A percentile compares a stretch with the other conserved stretches of the same genome.
Conservation (phyloP, 2,329 filamentous ascomycete species). For the Pseudogymnoascus pannorum region DNA sequence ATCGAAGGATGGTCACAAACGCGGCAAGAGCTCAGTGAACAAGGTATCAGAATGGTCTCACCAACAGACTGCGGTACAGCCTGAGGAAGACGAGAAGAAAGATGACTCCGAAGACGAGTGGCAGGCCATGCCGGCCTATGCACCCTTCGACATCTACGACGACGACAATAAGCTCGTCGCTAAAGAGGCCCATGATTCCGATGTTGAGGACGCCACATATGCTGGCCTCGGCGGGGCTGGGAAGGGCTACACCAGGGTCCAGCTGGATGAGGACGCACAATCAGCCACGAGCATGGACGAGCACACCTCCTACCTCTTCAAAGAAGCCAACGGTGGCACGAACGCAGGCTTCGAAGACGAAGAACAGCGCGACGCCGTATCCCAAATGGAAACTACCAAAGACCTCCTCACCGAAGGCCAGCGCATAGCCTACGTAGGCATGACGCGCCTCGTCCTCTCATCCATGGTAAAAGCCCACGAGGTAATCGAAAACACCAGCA, state of each 20-base stretch:
- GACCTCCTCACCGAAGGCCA: constrained; percentile 92
- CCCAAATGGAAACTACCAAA: constrained; percentile 93
- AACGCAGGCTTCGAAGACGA: constrained; percentile 62
- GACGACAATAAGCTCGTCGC: constrained; percentile 86
- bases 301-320: constrained; percentile 93
- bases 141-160: constrained; percentile 90
- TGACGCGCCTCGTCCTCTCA: constrained; percentile 74
- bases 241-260: constrained; percentile 91
- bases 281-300: constrained; percentile 96
- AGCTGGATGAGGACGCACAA: constrained; percentile 88
- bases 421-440: constrained; percentile 88
- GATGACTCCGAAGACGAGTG: constrained; percentile 63
- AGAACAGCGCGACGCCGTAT: constrained; percentile 74
- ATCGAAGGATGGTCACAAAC: constrained; percentile 10
- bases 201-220: constrained; percentile 64
- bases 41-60: constrained; percentile 79
- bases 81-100: constrained; percentile 43
- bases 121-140: constrained; percentile 92
- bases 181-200: constrained; percentile 63
- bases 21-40: constrained; percentile 9
- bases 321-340: constrained; percentile 55
- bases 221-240: constrained; percentile 77
- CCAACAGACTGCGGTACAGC: constrained; percentile 57
- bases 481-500: constrained; percentile 48
- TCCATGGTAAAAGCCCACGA: constrained; percentile 67